Percentiles rank a stretch among this genome's conserved stretches.
These are phyloP conservation scores for Drosera capensis DNA, from an alignment of 148 eudicot species.

Conservation along the genomic window DNA sequence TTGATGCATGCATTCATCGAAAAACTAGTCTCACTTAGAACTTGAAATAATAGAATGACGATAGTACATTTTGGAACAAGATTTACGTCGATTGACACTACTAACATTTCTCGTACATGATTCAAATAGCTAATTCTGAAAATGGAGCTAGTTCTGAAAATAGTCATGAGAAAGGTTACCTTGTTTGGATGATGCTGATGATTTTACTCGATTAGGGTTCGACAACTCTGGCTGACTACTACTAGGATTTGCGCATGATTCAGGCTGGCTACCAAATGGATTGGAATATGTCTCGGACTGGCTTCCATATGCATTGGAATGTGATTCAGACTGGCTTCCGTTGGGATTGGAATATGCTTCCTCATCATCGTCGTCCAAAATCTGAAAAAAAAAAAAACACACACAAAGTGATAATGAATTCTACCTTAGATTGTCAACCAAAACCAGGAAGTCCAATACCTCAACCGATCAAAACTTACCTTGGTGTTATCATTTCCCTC, in stretches of 20 bases:
- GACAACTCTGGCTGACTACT: constrained; percentile 34
- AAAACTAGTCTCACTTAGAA: neutral
- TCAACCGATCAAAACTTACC: neutral
- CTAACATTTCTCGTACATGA: too few relatives aligned
- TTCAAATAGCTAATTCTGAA: neutral
- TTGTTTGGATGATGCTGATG: constrained; percentile 34
- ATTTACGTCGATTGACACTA: too few relatives aligned
- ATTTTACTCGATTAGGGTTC: constrained; percentile 13
- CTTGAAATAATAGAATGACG: neutral
- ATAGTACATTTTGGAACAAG: too few relatives aligned
- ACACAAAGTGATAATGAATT: neutral
- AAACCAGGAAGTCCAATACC: neutral
- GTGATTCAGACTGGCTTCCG: constrained; percentile 17
- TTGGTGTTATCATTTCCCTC: too few relatives aligned
- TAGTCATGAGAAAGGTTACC: constrained; percentile 22
- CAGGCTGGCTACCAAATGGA: constrained; percentile 37
- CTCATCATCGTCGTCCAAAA: constrained; percentile 54
- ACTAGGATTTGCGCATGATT: constrained; percentile 8
- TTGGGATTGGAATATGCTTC: constrained; percentile 22
- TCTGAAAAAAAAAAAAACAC: too few relatives aligned
- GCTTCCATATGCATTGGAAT: constrained; percentile 15
- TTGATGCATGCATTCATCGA: neutral
- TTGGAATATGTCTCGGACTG: constrained; percentile 24
- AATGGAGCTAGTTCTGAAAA: neutral
- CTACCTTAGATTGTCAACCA: neutral